Evolutionary conservation across 2,329 filamentous ascomycete genomes (phyloP).

Genomic region (Coleophoma crateriformis): DNA sequence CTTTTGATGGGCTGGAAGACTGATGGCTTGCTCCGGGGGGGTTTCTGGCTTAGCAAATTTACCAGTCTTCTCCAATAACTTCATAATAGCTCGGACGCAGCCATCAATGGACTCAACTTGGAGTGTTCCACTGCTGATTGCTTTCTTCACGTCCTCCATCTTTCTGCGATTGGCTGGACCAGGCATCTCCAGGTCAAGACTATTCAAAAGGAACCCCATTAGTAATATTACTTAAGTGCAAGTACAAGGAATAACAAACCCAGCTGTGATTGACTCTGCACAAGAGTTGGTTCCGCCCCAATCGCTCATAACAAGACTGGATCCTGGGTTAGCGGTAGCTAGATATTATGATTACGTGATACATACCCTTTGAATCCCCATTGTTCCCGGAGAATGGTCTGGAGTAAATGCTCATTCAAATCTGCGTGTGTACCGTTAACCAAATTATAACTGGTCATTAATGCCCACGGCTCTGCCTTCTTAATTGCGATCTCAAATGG

Average conservation of each 20-base stretch:
- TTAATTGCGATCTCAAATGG: slow-evolving; percentile 51
- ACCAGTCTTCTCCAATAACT: slow-evolving; percentile 8
- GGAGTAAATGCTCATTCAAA: slow-evolving; percentile 11
- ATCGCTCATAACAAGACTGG: slow-evolving; percentile 59
- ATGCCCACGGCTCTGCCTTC: slow-evolving; percentile 38
- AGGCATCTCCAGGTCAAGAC: slow-evolving; percentile 51
- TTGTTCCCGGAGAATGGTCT: slow-evolving; percentile 53
- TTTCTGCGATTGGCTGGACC: slow-evolving; percentile 30
- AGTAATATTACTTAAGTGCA: too few relatives aligned
- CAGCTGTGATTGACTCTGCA: slow-evolving; percentile 39
- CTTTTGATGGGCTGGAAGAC: background rate
- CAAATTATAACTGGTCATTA: slow-evolving; percentile 57
- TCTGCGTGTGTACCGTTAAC: background rate
- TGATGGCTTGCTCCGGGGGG: slow-evolving; percentile 36
- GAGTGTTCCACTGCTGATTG: background rate
- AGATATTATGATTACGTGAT: background rate
- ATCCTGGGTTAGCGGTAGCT: slow-evolving; percentile 30
- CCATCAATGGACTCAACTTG: background rate
- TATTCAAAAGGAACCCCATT: too few relatives aligned
- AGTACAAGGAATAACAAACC: slow-evolving; percentile 11
- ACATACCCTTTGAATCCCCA: slow-evolving; percentile 49
- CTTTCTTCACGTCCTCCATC: slow-evolving; percentile 36
- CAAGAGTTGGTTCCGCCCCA: slow-evolving; percentile 52
- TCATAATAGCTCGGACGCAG: background rate
- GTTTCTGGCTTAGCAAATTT: slow-evolving; percentile 34